These are phyloP conservation scores for Pseudocercospora pini-densiflorae DNA, from an alignment of 2,329 filamentous ascomycete genomes.

Conservation along the genomic window DNA sequence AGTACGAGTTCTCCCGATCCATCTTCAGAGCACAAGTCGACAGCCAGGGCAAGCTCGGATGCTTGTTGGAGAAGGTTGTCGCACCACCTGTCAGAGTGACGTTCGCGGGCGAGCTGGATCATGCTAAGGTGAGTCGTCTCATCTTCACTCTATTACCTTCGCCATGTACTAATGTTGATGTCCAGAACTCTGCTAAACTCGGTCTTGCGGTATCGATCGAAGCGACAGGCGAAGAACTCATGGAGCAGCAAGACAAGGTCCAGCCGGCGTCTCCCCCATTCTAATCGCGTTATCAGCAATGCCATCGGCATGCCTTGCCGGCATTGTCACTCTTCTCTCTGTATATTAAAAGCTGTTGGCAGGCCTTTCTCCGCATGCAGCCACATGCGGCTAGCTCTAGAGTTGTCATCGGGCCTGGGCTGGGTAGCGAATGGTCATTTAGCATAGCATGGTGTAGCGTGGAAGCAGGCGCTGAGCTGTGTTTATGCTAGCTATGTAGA, in stretches of 20 bases:
- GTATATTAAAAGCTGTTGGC: constrained; percentile 29
- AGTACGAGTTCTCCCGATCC: constrained; percentile 97
- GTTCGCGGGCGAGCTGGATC: constrained; percentile 95
- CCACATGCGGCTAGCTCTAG: constrained; percentile 24
- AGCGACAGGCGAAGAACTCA: constrained; percentile 79
- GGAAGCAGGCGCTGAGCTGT: constrained; percentile 17
- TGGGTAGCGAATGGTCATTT: constrained; percentile 18
- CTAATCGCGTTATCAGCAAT: constrained; percentile 26
- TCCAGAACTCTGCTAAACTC: constrained; percentile 89
- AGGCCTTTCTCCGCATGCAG: constrained; percentile 15
- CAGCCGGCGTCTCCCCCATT: constrained; percentile 50
- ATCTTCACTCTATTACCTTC: neutral
- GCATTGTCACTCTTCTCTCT: constrained; percentile 29
- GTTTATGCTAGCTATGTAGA: constrained; percentile 24
- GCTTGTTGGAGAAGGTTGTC: constrained; percentile 92
- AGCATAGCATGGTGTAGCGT: constrained; percentile 23
- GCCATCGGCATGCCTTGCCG: neutral
- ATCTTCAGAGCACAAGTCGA: constrained; percentile 97
- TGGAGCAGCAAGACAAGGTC: constrained; percentile 71
- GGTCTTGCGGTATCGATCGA: constrained; percentile 93
- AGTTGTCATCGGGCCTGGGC: constrained; percentile 6
- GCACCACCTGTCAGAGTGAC: constrained; percentile 90
- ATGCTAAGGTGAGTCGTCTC: constrained; percentile 75
- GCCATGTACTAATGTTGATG: neutral
- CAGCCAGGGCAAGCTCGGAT: constrained; percentile 90